Conservation (phyloP, 1,284 basidiomycete genomes). For the Naganishia sp. region DNA sequence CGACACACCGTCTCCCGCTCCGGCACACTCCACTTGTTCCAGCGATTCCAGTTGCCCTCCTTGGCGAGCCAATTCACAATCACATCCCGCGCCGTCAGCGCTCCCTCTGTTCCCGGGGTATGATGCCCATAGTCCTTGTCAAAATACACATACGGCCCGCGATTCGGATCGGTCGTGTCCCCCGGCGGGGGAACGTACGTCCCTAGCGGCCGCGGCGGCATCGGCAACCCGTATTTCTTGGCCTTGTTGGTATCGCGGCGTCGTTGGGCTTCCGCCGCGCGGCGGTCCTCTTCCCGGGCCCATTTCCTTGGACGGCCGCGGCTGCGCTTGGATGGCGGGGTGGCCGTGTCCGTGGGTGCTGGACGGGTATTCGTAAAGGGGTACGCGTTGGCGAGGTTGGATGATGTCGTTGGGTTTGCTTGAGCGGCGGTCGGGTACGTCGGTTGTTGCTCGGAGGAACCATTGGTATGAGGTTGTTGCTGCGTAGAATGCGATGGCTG, state of each 20-base stretch:
- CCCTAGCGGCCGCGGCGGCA: constrained; percentile 3
- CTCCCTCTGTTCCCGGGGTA: not conserved
- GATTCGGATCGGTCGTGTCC: not conserved
- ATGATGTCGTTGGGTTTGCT: not conserved
- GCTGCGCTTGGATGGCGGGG: constrained; percentile 3
- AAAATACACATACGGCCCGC: constrained; percentile 20
- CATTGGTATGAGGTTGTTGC: too few species aligned
- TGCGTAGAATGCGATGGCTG: too few species aligned
- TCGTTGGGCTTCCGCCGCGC: constrained; percentile 22
- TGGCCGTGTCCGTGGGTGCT: not conserved
- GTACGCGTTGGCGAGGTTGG: not conserved
- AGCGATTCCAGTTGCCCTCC: constrained; percentile 10
- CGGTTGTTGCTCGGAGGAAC: not conserved
- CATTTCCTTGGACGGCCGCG: constrained; percentile 24
- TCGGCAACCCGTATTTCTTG: constrained; percentile 8
- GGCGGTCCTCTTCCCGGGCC: constrained; percentile 18
- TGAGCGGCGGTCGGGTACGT: not conserved
- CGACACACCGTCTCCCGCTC: constrained; percentile 15
- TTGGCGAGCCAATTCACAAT: constrained; percentile 20
- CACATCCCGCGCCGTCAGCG: constrained; percentile 14
- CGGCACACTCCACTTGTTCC: constrained; percentile 9
- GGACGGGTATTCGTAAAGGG: not conserved
- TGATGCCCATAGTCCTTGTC: constrained; percentile 26
- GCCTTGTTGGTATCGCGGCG: constrained; percentile 11
- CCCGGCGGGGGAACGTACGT: not conserved